These are phyloP conservation scores for Clausena lansium DNA, from an alignment of 345 rosid genomes.

Conservation along the genomic window DNA sequence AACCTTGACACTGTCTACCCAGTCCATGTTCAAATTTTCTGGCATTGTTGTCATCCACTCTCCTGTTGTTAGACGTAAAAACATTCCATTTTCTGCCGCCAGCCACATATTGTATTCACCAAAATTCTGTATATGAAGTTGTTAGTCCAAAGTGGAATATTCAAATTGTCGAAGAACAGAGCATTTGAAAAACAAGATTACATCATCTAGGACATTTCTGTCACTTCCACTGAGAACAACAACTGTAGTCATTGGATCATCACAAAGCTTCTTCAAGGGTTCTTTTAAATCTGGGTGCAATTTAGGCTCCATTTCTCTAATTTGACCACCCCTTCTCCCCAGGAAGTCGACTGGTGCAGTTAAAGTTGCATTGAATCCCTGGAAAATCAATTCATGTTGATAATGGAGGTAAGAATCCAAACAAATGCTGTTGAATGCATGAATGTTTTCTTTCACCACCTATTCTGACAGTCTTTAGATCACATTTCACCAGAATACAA, in stretches of 20 bases:
- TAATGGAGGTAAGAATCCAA: background rate
- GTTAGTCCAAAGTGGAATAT: conserved; percentile 11
- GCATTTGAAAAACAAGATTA: conserved; percentile 19
- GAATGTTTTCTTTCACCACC: background rate
- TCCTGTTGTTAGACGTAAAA: conserved; percentile 39
- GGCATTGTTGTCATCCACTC: conserved; percentile 73
- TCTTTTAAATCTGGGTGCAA: conserved; percentile 42
- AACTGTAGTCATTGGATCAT: conserved; percentile 43
- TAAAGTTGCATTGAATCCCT: conserved; percentile 53
- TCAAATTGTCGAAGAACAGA: conserved; percentile 1
- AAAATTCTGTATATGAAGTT: conserved; percentile 42
- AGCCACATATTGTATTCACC: conserved; percentile 54
- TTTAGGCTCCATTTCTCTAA: conserved; percentile 49
- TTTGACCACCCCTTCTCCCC: conserved; percentile 45
- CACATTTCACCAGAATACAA: background rate
- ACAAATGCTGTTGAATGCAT: background rate
- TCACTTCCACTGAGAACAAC: conserved; percentile 60
- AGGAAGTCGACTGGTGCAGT: conserved; percentile 42
- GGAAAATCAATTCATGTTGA: conserved; percentile 21
- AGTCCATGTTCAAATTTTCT: conserved; percentile 52
- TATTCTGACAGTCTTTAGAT: background rate
- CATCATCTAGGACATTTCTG: conserved; percentile 49
- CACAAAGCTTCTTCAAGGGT: conserved; percentile 41
- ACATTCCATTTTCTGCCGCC: conserved; percentile 71
- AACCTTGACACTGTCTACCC: conserved; percentile 67